Percentiles rank a stretch among this genome's conserved stretches.
Evolutionary conservation across 2,329 filamentous ascomycete genomes (phyloP).

Genomic region (Xylariaceae sp.): DNA sequence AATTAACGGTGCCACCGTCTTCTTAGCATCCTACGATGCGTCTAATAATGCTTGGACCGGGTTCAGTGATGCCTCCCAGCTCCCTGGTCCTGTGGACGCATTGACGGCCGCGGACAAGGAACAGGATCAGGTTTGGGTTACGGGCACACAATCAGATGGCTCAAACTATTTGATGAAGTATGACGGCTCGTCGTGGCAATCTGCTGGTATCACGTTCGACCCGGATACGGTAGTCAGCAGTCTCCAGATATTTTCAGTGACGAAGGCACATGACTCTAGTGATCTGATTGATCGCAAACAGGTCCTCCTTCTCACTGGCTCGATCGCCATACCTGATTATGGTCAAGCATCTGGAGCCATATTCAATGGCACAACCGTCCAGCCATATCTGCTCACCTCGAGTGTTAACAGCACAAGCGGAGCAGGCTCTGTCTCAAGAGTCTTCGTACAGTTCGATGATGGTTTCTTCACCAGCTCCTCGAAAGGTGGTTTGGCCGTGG

Average conservation of each 20-base stretch:
- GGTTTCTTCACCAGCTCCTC: conserved; percentile 64
- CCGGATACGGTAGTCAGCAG: conserved; percentile 66
- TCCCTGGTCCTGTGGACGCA: conserved; percentile 77
- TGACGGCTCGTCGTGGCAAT: conserved; percentile 66
- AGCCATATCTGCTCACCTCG: conserved; percentile 76
- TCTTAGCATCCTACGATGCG: conserved; percentile 69
- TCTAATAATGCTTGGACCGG: conserved; percentile 62
- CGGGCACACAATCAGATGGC: conserved; percentile 60
- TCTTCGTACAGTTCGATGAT: conserved; percentile 76
- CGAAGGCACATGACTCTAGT: conserved; percentile 60
- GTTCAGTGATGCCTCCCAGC: conserved; percentile 55
- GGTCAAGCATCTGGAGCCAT: conserved; percentile 81
- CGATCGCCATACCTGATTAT: conserved; percentile 69
- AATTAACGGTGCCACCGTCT: conserved; percentile 59
- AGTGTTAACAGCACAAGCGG: conserved; percentile 57
- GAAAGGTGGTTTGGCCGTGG: conserved; percentile 62
- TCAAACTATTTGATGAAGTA: conserved; percentile 79
- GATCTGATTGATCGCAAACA: conserved; percentile 63
- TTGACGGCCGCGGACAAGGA: conserved; percentile 71
- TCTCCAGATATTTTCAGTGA: conserved; percentile 75
- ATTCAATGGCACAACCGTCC: conserved; percentile 76
- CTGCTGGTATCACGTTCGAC: conserved; percentile 60
- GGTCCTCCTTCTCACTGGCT: conserved; percentile 78
- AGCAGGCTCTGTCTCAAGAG: conserved; percentile 65
- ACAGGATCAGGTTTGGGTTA: conserved; percentile 73